Evolutionary conservation across 202 grass and related monocot species (phyloP), one percentile per base, ranked within the genome.

Genomic region (Musa balbisiana): DNA sequence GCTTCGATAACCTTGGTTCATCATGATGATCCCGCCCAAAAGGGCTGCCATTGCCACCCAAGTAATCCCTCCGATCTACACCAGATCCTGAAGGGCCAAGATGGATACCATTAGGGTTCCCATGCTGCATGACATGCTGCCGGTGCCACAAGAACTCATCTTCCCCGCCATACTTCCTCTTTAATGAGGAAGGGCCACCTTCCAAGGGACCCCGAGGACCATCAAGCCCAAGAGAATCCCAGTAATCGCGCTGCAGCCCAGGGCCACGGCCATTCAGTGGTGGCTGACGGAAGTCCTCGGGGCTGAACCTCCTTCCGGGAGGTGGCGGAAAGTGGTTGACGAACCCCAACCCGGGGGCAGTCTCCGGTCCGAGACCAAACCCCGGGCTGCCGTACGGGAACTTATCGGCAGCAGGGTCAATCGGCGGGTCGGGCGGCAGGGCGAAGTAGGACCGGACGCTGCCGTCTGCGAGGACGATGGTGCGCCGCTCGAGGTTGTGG

Each of bases 361-460:
- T 62, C 52, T 75, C 76, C 16, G 58, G 83, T 25, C 83, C 76
- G 54, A 55, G 79, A 33, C 55, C 72, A 64, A 80, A 84, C 58
- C 74, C 75, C 1, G 23, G 84, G 54, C 43, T 76, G 69, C 76
- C 55, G 79, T 26, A 84, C 8, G 25, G 82, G 83, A 80, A 80
- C 54, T 69, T 80, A 33, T 72, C 80, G 75, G 69, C 59, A 67
- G 58, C 87, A 71, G 62, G 65, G 91, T 64, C 78, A 15, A 69
- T 84, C 5, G 87, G 91, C 3, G 85, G 88, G 69, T 98, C 94
- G 0, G 72, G 88, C 0, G 94, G 94, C 62, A 99, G 88, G 5
- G 76, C 91, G 22, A 99, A 99, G 82, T 99, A 99, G 83, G 91
- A 83, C 26, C 96, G 87, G 72, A 92, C 76, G 11, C 82, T 90